A percentile compares a stretch with the other conserved stretches of the same genome.
Conservation (phyloP, 1,284 basidiomycete species). For the Rhodotorula mucilaginosa region DNA sequence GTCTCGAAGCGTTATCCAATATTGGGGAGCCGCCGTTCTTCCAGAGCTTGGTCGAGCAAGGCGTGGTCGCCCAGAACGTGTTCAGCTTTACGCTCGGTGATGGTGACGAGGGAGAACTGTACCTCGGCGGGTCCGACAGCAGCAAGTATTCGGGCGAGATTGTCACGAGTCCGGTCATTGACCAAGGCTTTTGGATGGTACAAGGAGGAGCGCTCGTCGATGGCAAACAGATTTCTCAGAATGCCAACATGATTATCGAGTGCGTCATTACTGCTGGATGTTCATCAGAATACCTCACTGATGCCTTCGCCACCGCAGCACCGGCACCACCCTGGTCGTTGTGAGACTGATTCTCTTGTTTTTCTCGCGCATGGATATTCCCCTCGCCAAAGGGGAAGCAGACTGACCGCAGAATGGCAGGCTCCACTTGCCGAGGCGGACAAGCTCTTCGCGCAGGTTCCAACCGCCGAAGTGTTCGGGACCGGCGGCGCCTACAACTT, state of each 20-base stretch:
- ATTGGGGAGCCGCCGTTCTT: constrained; percentile 42
- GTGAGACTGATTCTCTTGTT: constrained; percentile 13
- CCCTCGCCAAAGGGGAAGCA: too few species aligned
- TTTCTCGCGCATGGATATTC: too few species aligned
- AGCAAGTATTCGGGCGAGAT: constrained; percentile 5
- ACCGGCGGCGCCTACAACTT: too few species aligned
- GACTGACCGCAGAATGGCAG: too few species aligned
- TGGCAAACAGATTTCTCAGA: constrained; percentile 23
- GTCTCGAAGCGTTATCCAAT: constrained; percentile 43
- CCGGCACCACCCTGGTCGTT: constrained; percentile 55
- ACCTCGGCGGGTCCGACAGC: constrained; percentile 58
- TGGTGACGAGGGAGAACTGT: constrained; percentile 53
- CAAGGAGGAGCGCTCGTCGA: constrained; percentile 25
- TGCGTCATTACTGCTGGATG: neutral
- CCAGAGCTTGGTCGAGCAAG: constrained; percentile 45
- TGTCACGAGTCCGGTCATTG: constrained; percentile 7
- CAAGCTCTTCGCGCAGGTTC: too few species aligned
- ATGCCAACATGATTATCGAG: constrained; percentile 54
- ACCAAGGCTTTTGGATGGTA: constrained; percentile 45
- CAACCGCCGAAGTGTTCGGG: too few species aligned
- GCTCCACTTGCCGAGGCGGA: too few species aligned
- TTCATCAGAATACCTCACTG: neutral
- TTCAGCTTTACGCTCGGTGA: constrained; percentile 60
- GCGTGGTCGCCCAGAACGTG: constrained; percentile 49
- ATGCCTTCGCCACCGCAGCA: constrained; percentile 27